Conservation (phyloP, 2,329 filamentous ascomycete genomes). For the Didymellaceae sp. region DNA sequence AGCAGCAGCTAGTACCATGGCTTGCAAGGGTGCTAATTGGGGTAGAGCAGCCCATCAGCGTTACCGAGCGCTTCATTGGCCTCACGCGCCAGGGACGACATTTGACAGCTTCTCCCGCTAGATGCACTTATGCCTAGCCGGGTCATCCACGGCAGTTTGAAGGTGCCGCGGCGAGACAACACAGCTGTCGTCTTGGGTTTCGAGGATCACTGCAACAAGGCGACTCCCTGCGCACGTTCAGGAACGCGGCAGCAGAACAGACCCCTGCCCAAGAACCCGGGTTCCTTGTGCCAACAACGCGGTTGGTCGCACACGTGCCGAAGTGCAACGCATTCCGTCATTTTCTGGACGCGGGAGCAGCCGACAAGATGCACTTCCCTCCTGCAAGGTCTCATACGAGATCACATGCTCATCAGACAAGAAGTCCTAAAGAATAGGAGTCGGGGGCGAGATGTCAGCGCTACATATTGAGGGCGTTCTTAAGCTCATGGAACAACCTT, state of each 20-base stretch:
- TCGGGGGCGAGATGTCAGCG: slow-evolving; percentile 1
- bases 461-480: background rate
- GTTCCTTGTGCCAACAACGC: slow-evolving; percentile 26
- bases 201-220: slow-evolving; percentile 29
- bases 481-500: slow-evolving; percentile 15
- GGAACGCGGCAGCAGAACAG: slow-evolving; percentile 37
- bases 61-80: slow-evolving; percentile 19
- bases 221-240: slow-evolving; percentile 30
- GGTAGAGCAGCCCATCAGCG: slow-evolving; percentile 7
- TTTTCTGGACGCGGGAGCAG: slow-evolving; percentile 35
- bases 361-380: slow-evolving; percentile 24
- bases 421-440: background rate
- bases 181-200: slow-evolving; percentile 10
- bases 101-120: slow-evolving; percentile 27
- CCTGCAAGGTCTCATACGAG: background rate
- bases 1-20: background rate
- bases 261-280: slow-evolving; percentile 36
- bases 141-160: slow-evolving; percentile 18
- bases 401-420: background rate
- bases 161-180: slow-evolving; percentile 7
- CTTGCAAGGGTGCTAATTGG: slow-evolving; percentile 3
- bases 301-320: slow-evolving; percentile 27
- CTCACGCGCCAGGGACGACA: slow-evolving; percentile 9
- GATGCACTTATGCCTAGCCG: slow-evolving; percentile 23
- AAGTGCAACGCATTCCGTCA: slow-evolving; percentile 27